Evolutionary conservation across 768 basidiomycete species (phyloP).

Genomic region (Mycena galericulata): DNA sequence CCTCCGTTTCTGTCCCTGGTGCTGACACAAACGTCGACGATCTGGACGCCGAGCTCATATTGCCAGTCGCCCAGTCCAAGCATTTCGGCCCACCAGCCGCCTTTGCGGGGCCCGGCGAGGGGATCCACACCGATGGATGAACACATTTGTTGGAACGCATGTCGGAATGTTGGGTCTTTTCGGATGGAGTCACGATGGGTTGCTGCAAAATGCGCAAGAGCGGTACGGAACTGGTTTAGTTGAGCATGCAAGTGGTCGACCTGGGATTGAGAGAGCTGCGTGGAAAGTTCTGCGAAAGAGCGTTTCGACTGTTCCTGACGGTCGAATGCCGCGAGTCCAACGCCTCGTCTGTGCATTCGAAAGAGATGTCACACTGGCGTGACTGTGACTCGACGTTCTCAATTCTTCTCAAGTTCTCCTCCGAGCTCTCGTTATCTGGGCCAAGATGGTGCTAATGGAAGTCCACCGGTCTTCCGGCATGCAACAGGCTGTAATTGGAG

Average conservation of each 20-base stretch:
- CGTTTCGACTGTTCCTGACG: conserved; percentile 85
- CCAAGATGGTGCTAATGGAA: too few relatives aligned
- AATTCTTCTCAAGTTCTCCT: too few relatives aligned
- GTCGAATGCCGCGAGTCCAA: conserved; percentile 90
- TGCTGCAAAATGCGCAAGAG: conserved; percentile 83
- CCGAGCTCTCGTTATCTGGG: too few relatives aligned
- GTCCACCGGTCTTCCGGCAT: too few relatives aligned
- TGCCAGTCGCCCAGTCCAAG: conserved; percentile 94
- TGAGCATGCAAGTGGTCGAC: conserved; percentile 84
- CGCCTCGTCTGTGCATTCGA: conserved; percentile 88
- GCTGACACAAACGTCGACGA: conserved; percentile 91
- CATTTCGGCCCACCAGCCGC: conserved; percentile 93
- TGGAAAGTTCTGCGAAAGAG: conserved; percentile 86
- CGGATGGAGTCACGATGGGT: conserved; percentile 89
- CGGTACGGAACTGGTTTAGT: conserved; percentile 84
- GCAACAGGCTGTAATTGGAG: background rate
- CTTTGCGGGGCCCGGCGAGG: conserved; percentile 84
- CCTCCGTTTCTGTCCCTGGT: conserved; percentile 93
- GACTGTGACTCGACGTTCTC: too few relatives aligned
- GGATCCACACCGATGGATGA: conserved; percentile 95
- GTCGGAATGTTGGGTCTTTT: conserved; percentile 86
- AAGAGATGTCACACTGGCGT: too few relatives aligned
- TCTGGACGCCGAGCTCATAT: conserved; percentile 94
- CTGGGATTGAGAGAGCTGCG: conserved; percentile 80
- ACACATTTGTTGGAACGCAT: conserved; percentile 97